phyloP scores from a whole-genome alignment of 2,329 filamentous ascomycete species.

The Cladophialophora carrionii region DNA sequence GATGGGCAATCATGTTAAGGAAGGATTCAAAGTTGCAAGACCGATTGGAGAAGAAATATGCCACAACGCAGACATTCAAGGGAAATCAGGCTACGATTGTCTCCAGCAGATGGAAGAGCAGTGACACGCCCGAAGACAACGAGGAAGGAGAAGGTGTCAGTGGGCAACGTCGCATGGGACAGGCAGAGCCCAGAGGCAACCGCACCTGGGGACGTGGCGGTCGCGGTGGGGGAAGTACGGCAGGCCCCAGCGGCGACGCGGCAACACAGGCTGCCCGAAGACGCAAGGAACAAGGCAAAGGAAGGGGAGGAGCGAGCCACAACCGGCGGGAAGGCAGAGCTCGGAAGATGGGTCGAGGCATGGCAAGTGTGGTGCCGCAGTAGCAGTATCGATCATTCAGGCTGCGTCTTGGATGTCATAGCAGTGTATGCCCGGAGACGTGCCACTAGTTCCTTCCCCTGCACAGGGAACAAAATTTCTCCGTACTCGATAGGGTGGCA shows the following conservation, averaged over 20 bases:
- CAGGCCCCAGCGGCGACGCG: constrained; percentile 33
- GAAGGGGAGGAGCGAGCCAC: constrained; percentile 37
- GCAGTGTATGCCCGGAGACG: neutral
- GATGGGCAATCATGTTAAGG: constrained; percentile 85
- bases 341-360: constrained; percentile 38
- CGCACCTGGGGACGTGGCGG: constrained; percentile 31
- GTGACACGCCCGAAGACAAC: constrained; percentile 31
- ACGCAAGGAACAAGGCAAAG: constrained; percentile 37
- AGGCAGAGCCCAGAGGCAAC: constrained; percentile 22
- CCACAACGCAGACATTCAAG: constrained; percentile 17
- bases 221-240: constrained; percentile 22
- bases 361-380: constrained; percentile 21
- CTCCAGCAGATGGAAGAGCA: constrained; percentile 34
- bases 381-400: neutral
- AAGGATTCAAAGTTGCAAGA: constrained; percentile 71
- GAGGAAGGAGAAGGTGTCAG: constrained; percentile 25
- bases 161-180: constrained; percentile 27
- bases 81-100: constrained; percentile 35
- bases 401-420: neutral
- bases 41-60: constrained; percentile 69
- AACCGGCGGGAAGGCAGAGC: constrained; percentile 38
- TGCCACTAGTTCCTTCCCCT: neutral
- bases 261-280: constrained; percentile 36
- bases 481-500: neutral
- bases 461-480: neutral